These are phyloP conservation scores for Acanthamoeba sp. DNA, from an alignment of 208 protist genomes.

Conservation along the genomic window DNA sequence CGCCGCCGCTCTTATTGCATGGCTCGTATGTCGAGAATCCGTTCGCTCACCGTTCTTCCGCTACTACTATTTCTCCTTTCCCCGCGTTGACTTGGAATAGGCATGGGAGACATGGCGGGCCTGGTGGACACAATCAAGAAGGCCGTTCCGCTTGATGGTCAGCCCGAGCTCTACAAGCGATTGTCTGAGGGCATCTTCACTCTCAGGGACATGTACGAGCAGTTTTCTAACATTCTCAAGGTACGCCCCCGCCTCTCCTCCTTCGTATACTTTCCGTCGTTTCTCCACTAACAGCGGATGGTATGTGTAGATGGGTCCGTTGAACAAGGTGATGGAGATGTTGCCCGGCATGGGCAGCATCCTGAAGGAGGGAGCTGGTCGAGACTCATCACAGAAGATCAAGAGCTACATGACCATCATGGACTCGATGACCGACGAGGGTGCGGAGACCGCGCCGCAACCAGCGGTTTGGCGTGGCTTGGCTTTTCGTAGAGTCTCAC, in stretches of 20 bases:
- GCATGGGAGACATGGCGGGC: conserved; percentile 96
- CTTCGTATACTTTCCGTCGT: not conserved
- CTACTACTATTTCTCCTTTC: conserved; percentile 90
- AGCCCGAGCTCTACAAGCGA: conserved; percentile 93
- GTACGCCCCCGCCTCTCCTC: conserved; percentile 93
- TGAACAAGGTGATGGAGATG: conserved; percentile 96
- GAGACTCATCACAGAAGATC: conserved; percentile 89
- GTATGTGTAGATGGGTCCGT: conserved; percentile 52
- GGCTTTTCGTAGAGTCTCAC: too few species aligned
- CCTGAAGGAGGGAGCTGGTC: conserved; percentile 87
- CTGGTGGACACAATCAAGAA: conserved; percentile 95
- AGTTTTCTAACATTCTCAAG: conserved; percentile 96
- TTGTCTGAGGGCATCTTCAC: conserved; percentile 96
- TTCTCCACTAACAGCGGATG: not conserved
- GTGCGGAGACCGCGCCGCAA: not conserved
- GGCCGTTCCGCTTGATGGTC: conserved; percentile 82
- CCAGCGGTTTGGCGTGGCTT: too few species aligned
- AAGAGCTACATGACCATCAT: conserved; percentile 97
- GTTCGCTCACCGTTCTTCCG: not conserved
- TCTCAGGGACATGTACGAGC: conserved; percentile 97
- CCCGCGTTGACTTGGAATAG: conserved; percentile 87
- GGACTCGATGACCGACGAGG: conserved; percentile 96
- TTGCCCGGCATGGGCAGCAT: conserved; percentile 92
- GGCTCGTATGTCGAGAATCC: conserved; percentile 70
- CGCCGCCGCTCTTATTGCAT: conserved; percentile 81